Evolutionary conservation across 768 basidiomycete genomes (phyloP).

Genomic region (Mrakia blollopis): DNA sequence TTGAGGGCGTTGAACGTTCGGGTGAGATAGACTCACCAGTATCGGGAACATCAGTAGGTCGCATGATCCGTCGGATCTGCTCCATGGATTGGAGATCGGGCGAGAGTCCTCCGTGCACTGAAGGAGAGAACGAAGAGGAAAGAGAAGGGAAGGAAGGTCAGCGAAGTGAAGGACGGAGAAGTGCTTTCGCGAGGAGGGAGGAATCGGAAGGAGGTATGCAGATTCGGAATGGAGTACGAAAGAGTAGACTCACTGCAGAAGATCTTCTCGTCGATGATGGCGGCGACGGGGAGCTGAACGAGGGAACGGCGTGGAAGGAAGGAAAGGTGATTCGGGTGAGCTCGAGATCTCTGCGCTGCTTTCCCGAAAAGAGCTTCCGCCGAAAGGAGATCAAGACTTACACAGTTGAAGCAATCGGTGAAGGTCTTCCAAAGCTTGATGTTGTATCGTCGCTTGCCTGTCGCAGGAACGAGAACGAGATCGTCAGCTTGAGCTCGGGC

Average conservation of each 20-base stretch:
- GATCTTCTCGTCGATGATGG: constrained; percentile 34
- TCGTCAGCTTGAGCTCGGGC: neutral
- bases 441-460: constrained; percentile 35
- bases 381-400: neutral
- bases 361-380: neutral
- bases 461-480: neutral
- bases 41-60: constrained; percentile 36
- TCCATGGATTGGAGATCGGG: constrained; percentile 36
- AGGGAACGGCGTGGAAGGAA: neutral
- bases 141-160: neutral
- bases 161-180: neutral
- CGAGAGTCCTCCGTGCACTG: constrained; percentile 24
- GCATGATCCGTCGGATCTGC: constrained; percentile 35
- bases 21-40: constrained; percentile 42
- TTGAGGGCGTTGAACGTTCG: no score
- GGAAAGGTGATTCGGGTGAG: neutral
- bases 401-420: constrained; percentile 35
- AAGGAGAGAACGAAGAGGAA: neutral
- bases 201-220: no score
- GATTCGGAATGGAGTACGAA: no score
- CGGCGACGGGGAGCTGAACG: constrained; percentile 29
- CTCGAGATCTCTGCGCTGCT: neutral
- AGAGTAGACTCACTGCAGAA: constrained; percentile 19
- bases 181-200: no score
- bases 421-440: constrained; percentile 36